phyloP scores from a whole-genome alignment of 2,329 filamentous ascomycete genomes.

The Beauveria sp. region DNA sequence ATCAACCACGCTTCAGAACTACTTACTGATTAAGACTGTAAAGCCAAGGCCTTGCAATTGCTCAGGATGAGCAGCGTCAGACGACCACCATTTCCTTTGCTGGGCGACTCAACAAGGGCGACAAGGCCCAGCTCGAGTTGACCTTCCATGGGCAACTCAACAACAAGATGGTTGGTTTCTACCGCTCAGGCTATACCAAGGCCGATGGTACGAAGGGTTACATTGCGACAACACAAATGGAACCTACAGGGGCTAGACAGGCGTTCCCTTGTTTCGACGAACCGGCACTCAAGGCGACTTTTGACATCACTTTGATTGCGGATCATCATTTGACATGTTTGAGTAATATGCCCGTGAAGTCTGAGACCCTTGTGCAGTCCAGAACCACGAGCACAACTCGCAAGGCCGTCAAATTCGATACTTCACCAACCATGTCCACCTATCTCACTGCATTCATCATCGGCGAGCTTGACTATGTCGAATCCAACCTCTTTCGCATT shows the following conservation, averaged over 20 bases:
- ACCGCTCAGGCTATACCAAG: slow-evolving; percentile 87
- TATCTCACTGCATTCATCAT: slow-evolving; percentile 92
- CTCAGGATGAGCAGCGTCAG: slow-evolving; percentile 72
- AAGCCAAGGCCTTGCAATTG: slow-evolving; percentile 42
- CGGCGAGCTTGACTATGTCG: slow-evolving; percentile 87
- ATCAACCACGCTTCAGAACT: not conserved
- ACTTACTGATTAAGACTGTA: not conserved
- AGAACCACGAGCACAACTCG: slow-evolving; percentile 20
- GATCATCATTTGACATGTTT: slow-evolving; percentile 82
- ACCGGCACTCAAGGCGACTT: slow-evolving; percentile 85
- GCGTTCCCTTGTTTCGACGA: slow-evolving; percentile 97
- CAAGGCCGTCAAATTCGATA: slow-evolving; percentile 87
- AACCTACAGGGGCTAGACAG: slow-evolving; percentile 85
- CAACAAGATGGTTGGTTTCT: slow-evolving; percentile 97
- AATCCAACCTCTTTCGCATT: slow-evolving; percentile 84
- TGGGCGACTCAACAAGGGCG: slow-evolving; percentile 61
- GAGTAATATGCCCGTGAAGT: slow-evolving; percentile 92
- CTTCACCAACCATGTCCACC: slow-evolving; percentile 88
- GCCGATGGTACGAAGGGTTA: slow-evolving; percentile 71
- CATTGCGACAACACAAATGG: slow-evolving; percentile 91
- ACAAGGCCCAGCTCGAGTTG: slow-evolving; percentile 57
- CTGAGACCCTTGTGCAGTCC: slow-evolving; percentile 64
- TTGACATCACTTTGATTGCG: slow-evolving; percentile 83
- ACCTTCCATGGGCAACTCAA: slow-evolving; percentile 72
- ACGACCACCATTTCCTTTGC: slow-evolving; percentile 74